Conservation (phyloP, 768 basidiomycete genomes). For the Tephrocybe rancida region DNA sequence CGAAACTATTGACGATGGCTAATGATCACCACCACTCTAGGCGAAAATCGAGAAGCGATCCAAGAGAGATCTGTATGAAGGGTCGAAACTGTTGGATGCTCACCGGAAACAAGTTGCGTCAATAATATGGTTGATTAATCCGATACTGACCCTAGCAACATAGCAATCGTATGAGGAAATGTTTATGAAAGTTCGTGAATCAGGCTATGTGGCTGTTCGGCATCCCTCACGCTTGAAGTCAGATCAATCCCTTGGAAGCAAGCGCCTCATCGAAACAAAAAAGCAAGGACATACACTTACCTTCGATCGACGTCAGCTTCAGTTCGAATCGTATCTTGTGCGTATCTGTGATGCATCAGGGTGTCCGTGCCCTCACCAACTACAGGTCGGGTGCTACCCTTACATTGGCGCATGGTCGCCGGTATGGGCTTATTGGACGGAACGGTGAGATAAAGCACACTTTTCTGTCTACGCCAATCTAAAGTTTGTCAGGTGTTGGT, state of each 20-base stretch:
- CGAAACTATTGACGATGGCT: neutral
- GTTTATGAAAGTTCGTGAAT: constrained; percentile 85
- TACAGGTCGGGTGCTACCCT: constrained; percentile 80
- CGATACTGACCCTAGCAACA: constrained; percentile 7
- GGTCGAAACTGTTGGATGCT: constrained; percentile 92
- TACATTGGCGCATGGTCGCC: constrained; percentile 85
- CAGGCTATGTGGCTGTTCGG: neutral
- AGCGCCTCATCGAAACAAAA: constrained; percentile 83
- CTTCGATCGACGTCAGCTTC: constrained; percentile 95
- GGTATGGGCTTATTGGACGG: constrained; percentile 91
- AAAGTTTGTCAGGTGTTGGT: constrained; percentile 67
- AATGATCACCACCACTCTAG: constrained; percentile 34
- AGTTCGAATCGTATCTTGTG: constrained; percentile 93
- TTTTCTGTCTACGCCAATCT: neutral
- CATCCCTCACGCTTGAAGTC: neutral
- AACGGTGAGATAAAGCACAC: constrained; percentile 52
- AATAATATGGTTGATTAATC: neutral
- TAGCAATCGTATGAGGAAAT: constrained; percentile 98
- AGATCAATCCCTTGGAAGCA: constrained; percentile 94
- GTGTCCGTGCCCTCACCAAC: constrained; percentile 1
- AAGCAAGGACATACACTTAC: constrained; percentile 95
- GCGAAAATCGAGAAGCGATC: constrained; percentile 98
- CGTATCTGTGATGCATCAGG: constrained; percentile 12
- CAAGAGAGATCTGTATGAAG: constrained; percentile 89
- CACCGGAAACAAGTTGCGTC: constrained; percentile 79